These are phyloP conservation scores for Neospermospora avenae DNA, from an alignment of 2,329 filamentous ascomycete genomes.

Conservation along the genomic window DNA sequence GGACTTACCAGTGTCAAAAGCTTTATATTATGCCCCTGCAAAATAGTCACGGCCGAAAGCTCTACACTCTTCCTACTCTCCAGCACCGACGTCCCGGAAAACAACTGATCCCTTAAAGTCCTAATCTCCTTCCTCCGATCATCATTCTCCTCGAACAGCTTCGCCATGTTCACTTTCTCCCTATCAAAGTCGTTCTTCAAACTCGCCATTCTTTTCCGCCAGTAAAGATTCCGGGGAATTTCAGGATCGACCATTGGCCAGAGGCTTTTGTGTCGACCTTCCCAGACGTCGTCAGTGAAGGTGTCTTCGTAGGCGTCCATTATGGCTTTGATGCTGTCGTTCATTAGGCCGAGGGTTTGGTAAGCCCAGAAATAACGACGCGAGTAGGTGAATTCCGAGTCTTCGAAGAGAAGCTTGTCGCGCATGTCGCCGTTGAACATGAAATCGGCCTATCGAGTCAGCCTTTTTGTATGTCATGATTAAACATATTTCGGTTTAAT, in stretches of 20 bases:
- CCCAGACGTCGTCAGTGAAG: constrained; percentile 58
- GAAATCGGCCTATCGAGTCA: constrained; percentile 43
- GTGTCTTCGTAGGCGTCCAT: constrained; percentile 53
- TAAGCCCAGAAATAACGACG: constrained; percentile 61
- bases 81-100: constrained; percentile 60
- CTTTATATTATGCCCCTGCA: constrained; percentile 61
- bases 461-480: not conserved
- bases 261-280: constrained; percentile 50
- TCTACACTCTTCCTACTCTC: constrained; percentile 60
- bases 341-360: constrained; percentile 58
- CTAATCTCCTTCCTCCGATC: constrained; percentile 52
- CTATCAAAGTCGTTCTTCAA: constrained; percentile 43
- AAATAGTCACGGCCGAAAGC: constrained; percentile 46
- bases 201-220: constrained; percentile 43
- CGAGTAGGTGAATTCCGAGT: constrained; percentile 58
- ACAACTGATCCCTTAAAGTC: constrained; percentile 58
- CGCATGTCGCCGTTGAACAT: constrained; percentile 55
- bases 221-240: constrained; percentile 45
- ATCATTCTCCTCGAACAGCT: constrained; percentile 41
- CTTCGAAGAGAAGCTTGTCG: constrained; percentile 59
- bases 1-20: constrained; percentile 54
- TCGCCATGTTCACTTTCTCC: constrained; percentile 43
- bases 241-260: constrained; percentile 52
- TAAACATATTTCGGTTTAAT: not conserved
- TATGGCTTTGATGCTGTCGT: constrained; percentile 57